phyloP scores from a whole-genome alignment of 2,329 filamentous ascomycete species.

The Onygena corvina region DNA sequence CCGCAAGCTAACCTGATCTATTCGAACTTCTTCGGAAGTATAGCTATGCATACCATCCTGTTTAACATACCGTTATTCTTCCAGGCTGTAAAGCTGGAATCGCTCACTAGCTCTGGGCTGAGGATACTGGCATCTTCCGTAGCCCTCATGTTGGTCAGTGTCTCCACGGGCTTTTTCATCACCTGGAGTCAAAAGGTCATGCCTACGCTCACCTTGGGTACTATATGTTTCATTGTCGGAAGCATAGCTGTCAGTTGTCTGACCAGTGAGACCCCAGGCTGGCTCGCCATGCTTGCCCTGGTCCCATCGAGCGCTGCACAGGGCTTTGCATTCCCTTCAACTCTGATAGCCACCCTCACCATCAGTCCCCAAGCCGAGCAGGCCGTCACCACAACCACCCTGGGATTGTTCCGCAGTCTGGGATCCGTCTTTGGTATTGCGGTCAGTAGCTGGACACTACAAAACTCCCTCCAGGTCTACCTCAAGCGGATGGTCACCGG shows the following conservation, averaged over 20 bases:
- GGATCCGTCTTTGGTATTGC: conserved; percentile 65
- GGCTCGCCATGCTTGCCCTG: conserved; percentile 45
- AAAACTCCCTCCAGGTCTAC: conserved; percentile 54
- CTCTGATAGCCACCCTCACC: conserved; percentile 52
- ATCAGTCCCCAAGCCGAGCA: conserved; percentile 50
- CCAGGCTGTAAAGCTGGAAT: conserved; percentile 59
- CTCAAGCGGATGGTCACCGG: conserved; percentile 49
- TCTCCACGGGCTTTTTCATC: conserved; percentile 51
- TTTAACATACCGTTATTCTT: conserved; percentile 67
- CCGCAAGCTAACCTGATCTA: conserved; percentile 20
- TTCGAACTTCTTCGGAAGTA: conserved; percentile 37
- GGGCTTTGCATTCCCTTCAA: conserved; percentile 53
- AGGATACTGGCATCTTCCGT: conserved; percentile 54
- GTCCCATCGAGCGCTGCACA: conserved; percentile 47
- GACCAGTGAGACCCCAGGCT: conserved; percentile 40
- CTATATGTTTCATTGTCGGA: conserved; percentile 40
- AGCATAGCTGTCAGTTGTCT: conserved; percentile 41
- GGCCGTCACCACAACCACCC: conserved; percentile 56
- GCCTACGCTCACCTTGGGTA: conserved; percentile 45
- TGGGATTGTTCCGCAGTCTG: conserved; percentile 59
- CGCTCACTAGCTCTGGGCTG: conserved; percentile 59
- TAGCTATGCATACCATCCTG: conserved; percentile 45
- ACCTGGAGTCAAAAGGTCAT: conserved; percentile 49
- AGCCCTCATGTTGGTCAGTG: conserved; percentile 44
- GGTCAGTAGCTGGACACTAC: conserved; percentile 57